These are phyloP conservation scores for Pyrus pyrifolia DNA, from an alignment of 306 rosid species.

Conservation along the genomic window DNA sequence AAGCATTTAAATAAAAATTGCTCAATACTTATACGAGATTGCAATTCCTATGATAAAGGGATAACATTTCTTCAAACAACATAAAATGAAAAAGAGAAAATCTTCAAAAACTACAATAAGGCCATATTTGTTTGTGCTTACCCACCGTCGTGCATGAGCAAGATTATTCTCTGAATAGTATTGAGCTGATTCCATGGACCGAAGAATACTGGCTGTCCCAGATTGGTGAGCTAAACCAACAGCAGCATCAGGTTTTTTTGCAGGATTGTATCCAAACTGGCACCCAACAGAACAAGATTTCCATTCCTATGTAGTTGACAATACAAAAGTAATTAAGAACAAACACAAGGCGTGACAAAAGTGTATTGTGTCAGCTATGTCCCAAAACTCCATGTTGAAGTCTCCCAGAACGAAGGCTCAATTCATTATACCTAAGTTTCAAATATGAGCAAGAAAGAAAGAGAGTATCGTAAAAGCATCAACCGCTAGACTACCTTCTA, in stretches of 20 bases:
- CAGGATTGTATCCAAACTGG: conserved; percentile 44
- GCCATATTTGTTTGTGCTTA: conserved; percentile 61
- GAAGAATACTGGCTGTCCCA: conserved; percentile 55
- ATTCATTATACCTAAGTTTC: too few species aligned
- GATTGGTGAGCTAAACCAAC: conserved; percentile 44
- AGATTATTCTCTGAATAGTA: conserved; percentile 69
- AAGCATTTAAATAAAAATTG: neutral
- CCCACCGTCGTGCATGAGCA: conserved; percentile 96
- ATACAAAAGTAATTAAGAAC: conserved; percentile 1
- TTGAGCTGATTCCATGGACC: conserved; percentile 86
- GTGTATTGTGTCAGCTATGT: neutral
- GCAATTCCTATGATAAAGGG: neutral
- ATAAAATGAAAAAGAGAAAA: neutral
- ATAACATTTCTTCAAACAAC: neutral
- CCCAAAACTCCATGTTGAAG: too few species aligned
- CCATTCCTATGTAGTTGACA: conserved; percentile 50
- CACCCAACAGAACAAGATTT: conserved; percentile 69
- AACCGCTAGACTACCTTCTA: neutral
- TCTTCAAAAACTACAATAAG: conserved; percentile 24
- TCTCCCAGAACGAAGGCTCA: too few species aligned
- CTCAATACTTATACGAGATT: neutral
- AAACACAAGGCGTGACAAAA: neutral
- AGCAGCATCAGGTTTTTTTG: conserved; percentile 53
- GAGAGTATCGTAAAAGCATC: too few species aligned
- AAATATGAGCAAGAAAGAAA: too few species aligned